Conservation (phyloP, 2,329 filamentous ascomycete species). For the Magnaporthiopsis poae region DNA sequence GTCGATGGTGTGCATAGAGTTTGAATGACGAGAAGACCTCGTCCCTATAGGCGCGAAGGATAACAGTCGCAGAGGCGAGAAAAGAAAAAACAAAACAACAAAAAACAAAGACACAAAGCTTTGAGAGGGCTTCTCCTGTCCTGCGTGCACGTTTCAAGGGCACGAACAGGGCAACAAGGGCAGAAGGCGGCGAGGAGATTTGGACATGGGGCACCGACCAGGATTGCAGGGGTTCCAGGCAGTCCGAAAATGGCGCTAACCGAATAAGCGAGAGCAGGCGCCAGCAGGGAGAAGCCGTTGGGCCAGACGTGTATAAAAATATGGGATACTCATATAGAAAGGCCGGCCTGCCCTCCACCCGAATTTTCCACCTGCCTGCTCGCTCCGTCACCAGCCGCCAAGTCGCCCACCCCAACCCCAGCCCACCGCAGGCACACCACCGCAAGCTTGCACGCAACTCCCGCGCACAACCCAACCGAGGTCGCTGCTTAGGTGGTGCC, state of each 20-base stretch:
- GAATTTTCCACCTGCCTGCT: constrained; percentile 9
- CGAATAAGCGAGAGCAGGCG: constrained; percentile 11
- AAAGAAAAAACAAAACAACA: neutral
- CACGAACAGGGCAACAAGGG: neutral
- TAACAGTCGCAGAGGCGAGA: neutral
- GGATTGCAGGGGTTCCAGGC: constrained; percentile 7
- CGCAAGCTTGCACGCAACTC: neutral
- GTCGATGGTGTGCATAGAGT: neutral
- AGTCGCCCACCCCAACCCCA: neutral
- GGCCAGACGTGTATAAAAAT: constrained; percentile 21
- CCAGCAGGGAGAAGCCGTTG: constrained; percentile 10
- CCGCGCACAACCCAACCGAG: neutral
- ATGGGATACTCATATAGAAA: constrained; percentile 20
- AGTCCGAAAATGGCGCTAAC: constrained; percentile 14
- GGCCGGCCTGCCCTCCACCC: constrained; percentile 14
- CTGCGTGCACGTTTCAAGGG: neutral
- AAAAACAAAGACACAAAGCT: neutral
- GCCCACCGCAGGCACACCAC: neutral
- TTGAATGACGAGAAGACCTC: neutral
- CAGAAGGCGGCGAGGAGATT: constrained; percentile 2
- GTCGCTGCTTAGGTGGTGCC: neutral
- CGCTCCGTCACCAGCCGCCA: constrained; percentile 7
- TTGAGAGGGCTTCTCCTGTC: neutral
- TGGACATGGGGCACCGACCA: constrained; percentile 5
- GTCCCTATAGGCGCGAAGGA: neutral